phyloP scores from a whole-genome alignment of 768 basidiomycete species.

The Lentinus brumalis region DNA sequence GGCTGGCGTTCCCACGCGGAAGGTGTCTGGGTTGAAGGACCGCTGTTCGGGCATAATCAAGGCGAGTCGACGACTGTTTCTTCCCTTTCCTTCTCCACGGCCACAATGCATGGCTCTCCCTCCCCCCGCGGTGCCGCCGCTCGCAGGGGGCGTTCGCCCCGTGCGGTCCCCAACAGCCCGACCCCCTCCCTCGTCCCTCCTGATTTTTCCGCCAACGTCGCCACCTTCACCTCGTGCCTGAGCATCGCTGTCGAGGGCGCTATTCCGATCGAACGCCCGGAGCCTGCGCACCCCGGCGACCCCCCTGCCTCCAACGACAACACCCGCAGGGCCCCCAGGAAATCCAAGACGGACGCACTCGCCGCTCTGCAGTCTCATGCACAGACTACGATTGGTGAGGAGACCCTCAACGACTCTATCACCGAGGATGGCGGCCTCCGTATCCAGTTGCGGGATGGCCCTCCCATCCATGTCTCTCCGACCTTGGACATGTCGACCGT shows the following conservation, averaged over 20 bases:
- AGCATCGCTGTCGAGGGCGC: slow-evolving; percentile 80
- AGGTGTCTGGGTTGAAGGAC: slow-evolving; percentile 19
- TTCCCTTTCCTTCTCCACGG: slow-evolving; percentile 23
- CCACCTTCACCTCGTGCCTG: slow-evolving; percentile 64
- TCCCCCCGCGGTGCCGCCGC: slow-evolving; percentile 61
- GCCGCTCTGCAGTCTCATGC: slow-evolving; percentile 74
- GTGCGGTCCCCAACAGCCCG: slow-evolving; percentile 48
- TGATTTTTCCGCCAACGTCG: slow-evolving; percentile 53
- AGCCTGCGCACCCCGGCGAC: slow-evolving; percentile 27
- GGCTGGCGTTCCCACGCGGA: slow-evolving; percentile 21
- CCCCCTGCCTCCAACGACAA: slow-evolving; percentile 40
- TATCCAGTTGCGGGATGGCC: slow-evolving; percentile 36
- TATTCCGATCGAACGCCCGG: slow-evolving; percentile 52
- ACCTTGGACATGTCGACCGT: slow-evolving; percentile 69
- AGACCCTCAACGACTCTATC: slow-evolving; percentile 49
- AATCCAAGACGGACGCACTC: slow-evolving; percentile 88
- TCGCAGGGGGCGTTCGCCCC: slow-evolving; percentile 60
- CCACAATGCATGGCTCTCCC: slow-evolving; percentile 35
- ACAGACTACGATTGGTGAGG: slow-evolving; percentile 55
- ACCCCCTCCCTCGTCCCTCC: slow-evolving; percentile 31
- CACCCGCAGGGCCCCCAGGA: slow-evolving; percentile 72
- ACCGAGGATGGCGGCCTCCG: slow-evolving; percentile 51
- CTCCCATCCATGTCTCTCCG: slow-evolving; percentile 64
- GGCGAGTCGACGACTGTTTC: slow-evolving; percentile 11
- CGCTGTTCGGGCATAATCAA: slow-evolving; percentile 12